Evolutionary conservation across 2,329 filamentous ascomycete species (phyloP), one percentile per base, ranked within the genome.

Genomic region (Hypoxylon rubiginosum): DNA sequence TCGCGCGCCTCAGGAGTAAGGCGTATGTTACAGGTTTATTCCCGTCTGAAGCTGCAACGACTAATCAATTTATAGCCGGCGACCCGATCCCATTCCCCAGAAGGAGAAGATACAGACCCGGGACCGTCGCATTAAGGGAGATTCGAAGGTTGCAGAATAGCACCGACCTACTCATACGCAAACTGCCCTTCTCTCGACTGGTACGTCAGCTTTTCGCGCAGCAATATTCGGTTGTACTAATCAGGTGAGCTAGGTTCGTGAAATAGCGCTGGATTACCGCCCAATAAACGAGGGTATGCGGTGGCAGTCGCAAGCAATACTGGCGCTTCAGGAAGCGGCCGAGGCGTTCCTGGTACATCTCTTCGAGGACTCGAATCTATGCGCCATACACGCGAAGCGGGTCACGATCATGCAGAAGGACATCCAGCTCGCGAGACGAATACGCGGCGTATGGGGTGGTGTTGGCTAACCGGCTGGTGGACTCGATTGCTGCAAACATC

Each of bases 361-460:
- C n/a, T 97, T 98, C 77, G 94, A 97, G 79, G 93, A 97, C 81
- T 93, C 93, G 71, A 97, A 98, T 82, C 87, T 98, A 45, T 97
- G 95, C 82, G 96, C 95, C 68, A 94, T 98, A 74, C 95, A 98
- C 81, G 96, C 95, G 67, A 97, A 97, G 84, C 87, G 95, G 78
- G 94, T 98, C 57, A 98, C 95, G 41, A 97, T 97, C 74, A 95
- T 97, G 92, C 94, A 96, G 81, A 97, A 97, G 83, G 96, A 98
- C 80, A 97, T 99, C 74, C 95, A 97, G 82, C 87, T 98, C 66
- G 95, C 95, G 19, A 84, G 92, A 74, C 83, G 92, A 71, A 94
- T 95, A 81, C 85, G 92, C 55, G 92, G 92, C 11, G 86, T 90
- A 49, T 94, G 91, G 91, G 92, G 90, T 50, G 91, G 91, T 4